Conservation (phyloP, 768 basidiomycete genomes). For the Favolaschia claudopus region DNA sequence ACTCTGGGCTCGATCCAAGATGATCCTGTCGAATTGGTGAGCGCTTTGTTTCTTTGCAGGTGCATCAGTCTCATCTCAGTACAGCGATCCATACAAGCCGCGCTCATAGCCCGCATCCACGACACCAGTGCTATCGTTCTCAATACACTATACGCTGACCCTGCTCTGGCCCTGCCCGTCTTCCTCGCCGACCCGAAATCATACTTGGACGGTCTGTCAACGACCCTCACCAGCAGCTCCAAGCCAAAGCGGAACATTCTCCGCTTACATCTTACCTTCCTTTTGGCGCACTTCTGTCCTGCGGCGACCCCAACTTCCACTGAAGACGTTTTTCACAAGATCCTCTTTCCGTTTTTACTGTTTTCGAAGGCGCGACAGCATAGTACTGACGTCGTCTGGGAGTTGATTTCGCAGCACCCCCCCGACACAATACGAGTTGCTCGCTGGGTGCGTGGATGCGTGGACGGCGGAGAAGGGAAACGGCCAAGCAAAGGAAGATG, state of each 20-base stretch:
- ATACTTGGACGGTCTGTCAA: conserved; percentile 55
- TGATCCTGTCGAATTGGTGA: conserved; percentile 52
- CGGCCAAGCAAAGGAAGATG: conserved; percentile 53
- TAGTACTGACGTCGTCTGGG: conserved; percentile 76
- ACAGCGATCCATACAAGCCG: conserved; percentile 66
- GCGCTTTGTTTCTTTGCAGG: conserved; percentile 15
- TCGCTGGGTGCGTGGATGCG: conserved; percentile 61
- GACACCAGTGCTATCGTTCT: conserved; percentile 71
- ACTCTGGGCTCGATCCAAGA: conserved; percentile 40
- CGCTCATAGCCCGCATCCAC: conserved; percentile 72
- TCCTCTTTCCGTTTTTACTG: conserved; percentile 78
- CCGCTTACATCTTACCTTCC: conserved; percentile 64
- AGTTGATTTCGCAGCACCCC: conserved; percentile 53
- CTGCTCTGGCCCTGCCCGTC: conserved; percentile 53
- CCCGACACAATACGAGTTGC: conserved; percentile 47
- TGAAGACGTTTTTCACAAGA: conserved; percentile 52
- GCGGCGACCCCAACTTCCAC: conserved; percentile 31
- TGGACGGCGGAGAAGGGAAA: conserved; percentile 45
- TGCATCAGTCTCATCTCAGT: conserved; percentile 3
- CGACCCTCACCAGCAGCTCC: conserved; percentile 42
- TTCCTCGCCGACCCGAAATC: conserved; percentile 48
- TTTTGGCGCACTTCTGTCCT: conserved; percentile 54
- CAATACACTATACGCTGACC: conserved; percentile 68
- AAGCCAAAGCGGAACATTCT: conserved; percentile 62
- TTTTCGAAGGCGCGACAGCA: conserved; percentile 77